Evolutionary conservation across 257 asterid genomes (phyloP), one percentile per base, ranked within the genome.

Genomic region (Cinchona pubescens): DNA sequence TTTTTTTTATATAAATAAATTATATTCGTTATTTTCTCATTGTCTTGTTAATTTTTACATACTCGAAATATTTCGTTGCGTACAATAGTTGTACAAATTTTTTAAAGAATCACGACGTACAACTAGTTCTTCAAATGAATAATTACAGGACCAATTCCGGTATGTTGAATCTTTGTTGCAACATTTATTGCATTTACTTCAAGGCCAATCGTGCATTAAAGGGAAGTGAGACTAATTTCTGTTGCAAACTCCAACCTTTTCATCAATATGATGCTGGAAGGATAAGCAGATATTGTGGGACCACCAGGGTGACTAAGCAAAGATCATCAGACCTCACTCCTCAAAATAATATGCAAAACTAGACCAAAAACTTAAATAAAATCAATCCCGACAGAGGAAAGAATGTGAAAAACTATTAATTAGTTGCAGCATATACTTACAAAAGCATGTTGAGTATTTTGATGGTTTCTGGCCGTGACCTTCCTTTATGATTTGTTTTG

Each of bases 391-490:
- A 3, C 34, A 42, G 55, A 59, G 60, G 21, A 42, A 67, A 30
- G 75, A 71, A 76, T 32, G 21, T 8, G 27, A 83, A 64, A 64
- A 59, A 43, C 32, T 46, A 67, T 37, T 61, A 32, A 46, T 30
- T 65, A 67, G 48, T 73, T 70, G 51, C 46, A 60, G 72, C 71
- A 53, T 35, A 21, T 55, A 87, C 96, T 89, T 88, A 94, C 99
- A 64, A 71, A 94, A 94, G 88, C 99, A 94, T 74, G 99, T 94
- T 16, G 97, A 91, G 78, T 92, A 92, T 79, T 92, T 94, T 45
- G 99, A 87, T 72, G 99, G 97, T 87, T 88, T 92, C 87, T 87
- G 96, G 73, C 96, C 99, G 80, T 89, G 94, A 66, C 97, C 96
- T 80, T 94, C 97, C 84, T 88, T 94, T 16, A 94, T 79, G 69